Conservation (phyloP, 345 rosid genomes). For the Linum trigynum region DNA sequence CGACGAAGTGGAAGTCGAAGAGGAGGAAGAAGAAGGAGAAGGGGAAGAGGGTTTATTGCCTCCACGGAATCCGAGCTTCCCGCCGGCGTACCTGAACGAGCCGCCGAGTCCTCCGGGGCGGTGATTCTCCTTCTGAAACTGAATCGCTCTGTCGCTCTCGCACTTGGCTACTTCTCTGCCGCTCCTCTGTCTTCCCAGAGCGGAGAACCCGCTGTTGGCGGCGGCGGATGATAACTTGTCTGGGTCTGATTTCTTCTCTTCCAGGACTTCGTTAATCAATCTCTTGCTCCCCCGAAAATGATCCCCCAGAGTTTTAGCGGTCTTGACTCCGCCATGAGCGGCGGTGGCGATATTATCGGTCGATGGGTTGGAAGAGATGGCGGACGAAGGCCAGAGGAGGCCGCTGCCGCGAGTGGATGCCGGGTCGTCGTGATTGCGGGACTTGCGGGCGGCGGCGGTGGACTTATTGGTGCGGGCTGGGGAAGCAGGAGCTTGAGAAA, state of each 20-base stretch:
- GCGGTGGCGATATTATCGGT: no score
- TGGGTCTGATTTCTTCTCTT: constrained; percentile 8
- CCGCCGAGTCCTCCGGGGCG: constrained; percentile 40
- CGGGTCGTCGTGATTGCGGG: constrained; percentile 24
- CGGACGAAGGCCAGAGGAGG: constrained; percentile 45
- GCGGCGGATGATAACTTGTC: not conserved
- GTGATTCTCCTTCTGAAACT: constrained; percentile 39
- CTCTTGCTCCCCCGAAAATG: constrained; percentile 38
- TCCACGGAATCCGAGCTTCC: constrained; percentile 30
- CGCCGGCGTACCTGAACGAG: constrained; percentile 41
- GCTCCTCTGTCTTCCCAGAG: constrained; percentile 30
- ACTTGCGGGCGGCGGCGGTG: constrained; percentile 21
- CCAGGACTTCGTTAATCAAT: constrained; percentile 24
- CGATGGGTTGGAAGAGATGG: constrained; percentile 21
- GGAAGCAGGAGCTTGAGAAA: constrained; percentile 18
- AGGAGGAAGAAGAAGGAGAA: constrained; percentile 19
- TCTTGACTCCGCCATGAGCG: constrained; percentile 7
- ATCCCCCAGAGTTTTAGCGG: constrained; percentile 36
- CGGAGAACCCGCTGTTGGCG: constrained; percentile 4
- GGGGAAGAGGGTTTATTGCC: constrained; percentile 20
- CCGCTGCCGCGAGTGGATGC: constrained; percentile 17
- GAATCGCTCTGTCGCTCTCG: constrained; percentile 19
- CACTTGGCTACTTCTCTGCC: constrained; percentile 21
- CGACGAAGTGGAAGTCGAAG: constrained; percentile 9
- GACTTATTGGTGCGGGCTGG: not conserved